phyloP scores from a whole-genome alignment of 495 filamentous ascomycete species.

The Penicillium salamii region DNA sequence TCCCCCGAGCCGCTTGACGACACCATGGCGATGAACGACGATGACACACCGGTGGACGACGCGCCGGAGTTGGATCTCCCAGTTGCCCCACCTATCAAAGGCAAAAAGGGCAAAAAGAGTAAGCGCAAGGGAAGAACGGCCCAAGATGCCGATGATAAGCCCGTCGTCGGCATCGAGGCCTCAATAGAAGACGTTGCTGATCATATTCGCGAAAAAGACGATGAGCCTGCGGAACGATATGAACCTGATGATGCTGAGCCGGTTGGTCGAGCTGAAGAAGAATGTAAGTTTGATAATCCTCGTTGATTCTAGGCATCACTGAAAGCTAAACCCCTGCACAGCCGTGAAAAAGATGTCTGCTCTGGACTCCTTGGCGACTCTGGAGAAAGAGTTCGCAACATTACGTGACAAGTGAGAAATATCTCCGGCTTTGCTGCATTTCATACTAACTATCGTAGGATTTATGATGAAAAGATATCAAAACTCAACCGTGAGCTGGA shows the following conservation, averaged over 20 bases:
- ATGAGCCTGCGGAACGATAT: constrained; percentile 42
- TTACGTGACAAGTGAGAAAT: constrained; percentile 77
- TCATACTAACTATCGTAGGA: constrained; percentile 46
- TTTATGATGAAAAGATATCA: constrained; percentile 82
- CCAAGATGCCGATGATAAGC: constrained; percentile 38
- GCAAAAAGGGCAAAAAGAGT: constrained; percentile 42
- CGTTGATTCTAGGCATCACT: background rate
- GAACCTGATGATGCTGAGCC: constrained; percentile 41
- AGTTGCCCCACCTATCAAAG: constrained; percentile 20
- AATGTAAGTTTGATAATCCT: constrained; percentile 55
- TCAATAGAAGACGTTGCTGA: constrained; percentile 29
- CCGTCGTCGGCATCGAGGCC: constrained; percentile 26
- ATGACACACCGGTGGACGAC: constrained; percentile 39
- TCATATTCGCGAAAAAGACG: constrained; percentile 44
- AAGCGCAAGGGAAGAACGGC: constrained; percentile 44
- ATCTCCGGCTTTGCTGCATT: background rate
- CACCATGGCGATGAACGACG: constrained; percentile 29
- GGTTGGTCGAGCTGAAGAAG: constrained; percentile 55
- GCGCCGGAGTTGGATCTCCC: constrained; percentile 36
- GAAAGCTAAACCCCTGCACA: constrained; percentile 47
- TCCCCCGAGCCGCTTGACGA: constrained; percentile 39
- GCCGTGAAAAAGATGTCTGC: constrained; percentile 77
- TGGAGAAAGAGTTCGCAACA: constrained; percentile 81
- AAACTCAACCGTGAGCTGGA: constrained; percentile 80
- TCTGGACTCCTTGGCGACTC: constrained; percentile 69